A percentile compares a stretch with the other conserved stretches of the same genome.
phyloP scores from a whole-genome alignment of 495 filamentous ascomycete genomes.

The Sphaerosporella brunnea region DNA sequence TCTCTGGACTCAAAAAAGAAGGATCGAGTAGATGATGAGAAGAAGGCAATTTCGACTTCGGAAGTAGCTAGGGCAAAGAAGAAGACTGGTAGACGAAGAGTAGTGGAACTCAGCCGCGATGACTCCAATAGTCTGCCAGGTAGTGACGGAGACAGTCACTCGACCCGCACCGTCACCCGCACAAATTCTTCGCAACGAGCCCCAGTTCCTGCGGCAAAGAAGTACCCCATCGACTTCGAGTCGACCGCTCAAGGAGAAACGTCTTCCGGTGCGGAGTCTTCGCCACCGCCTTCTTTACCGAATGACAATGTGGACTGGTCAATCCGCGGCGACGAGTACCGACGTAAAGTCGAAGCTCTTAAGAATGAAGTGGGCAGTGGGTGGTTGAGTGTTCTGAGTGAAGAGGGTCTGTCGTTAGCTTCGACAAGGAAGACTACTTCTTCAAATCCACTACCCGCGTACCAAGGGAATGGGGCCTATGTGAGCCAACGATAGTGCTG shows the following conservation, averaged over 20 bases:
- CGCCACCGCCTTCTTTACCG: constrained; percentile 27
- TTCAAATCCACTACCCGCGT: neutral
- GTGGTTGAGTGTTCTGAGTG: constrained; percentile 71
- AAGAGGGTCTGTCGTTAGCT: constrained; percentile 44
- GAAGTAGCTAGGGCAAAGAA: constrained; percentile 34
- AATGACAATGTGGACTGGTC: constrained; percentile 43
- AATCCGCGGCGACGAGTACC: constrained; percentile 58
- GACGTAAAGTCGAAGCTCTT: constrained; percentile 66
- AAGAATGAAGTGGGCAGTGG: constrained; percentile 65
- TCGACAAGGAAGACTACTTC: constrained; percentile 16
- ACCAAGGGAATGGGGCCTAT: neutral
- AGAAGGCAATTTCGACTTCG: constrained; percentile 29
- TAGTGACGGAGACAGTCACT: neutral
- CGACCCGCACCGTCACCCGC: constrained; percentile 2
- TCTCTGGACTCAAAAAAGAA: constrained; percentile 38
- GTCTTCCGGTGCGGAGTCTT: constrained; percentile 26
- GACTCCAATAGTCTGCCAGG: constrained; percentile 13
- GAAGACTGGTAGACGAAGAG: constrained; percentile 47
- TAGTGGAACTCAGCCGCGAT: constrained; percentile 35
- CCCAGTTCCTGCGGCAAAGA: neutral
- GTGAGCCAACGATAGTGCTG: neutral
- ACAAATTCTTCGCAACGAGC: neutral
- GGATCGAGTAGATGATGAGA: constrained; percentile 35
- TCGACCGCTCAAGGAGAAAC: constrained; percentile 14
- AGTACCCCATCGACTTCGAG: neutral